Base-by-base conservation (phyloP, 2,329 filamentous ascomycete species). In the Helotiales sp. region DNA sequence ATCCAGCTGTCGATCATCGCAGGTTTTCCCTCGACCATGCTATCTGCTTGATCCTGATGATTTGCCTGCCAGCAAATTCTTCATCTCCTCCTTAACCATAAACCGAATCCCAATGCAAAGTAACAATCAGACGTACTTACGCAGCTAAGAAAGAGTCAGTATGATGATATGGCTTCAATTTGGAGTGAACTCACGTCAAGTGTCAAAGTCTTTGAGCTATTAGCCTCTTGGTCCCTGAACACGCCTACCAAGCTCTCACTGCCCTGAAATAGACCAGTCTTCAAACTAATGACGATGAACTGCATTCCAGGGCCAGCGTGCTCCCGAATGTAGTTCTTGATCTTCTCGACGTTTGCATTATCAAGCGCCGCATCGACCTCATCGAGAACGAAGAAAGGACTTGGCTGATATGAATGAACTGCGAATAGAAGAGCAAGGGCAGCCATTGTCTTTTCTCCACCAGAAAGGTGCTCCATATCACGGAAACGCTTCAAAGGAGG, bases 351-450 rank as follows among this genome's bases (percentile, higher is more conserved):
- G 75, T 99, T 99, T 68, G 95, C 93, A 76, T 97, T 97, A 78
- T 99, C 96, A n/a, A 99, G 86, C 47, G 96, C 96, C 10, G 96
- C 96, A 78, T 99, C 96, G 15, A 99, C 95, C 81, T 99, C 96
- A 78, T 99, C 96, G 7, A 99, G 88, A 37, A 99, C 96, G 79
- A 99, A 99, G 83, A 99, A 99, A 0, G 96, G 96, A 68, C 89
- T 93, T 0, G 96, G 95, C 78, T 97, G 94, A 82, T 95, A 99
- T 67, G 91, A 94, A 82, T 99, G 96, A 65, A 99, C 94, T 24
- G 96, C 96, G 78, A 99, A 99, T 4, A 99, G 86, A 47, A 99
- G 85, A n/a, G 96, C 96, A 45, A 99, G 84, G 15, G 96, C 96
- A 1, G 96, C 96, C 90, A 99, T 99, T 0, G 96, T 99, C 85